Conservation (phyloP, 768 basidiomycete genomes). For the Hygrophorus pudorinus region DNA sequence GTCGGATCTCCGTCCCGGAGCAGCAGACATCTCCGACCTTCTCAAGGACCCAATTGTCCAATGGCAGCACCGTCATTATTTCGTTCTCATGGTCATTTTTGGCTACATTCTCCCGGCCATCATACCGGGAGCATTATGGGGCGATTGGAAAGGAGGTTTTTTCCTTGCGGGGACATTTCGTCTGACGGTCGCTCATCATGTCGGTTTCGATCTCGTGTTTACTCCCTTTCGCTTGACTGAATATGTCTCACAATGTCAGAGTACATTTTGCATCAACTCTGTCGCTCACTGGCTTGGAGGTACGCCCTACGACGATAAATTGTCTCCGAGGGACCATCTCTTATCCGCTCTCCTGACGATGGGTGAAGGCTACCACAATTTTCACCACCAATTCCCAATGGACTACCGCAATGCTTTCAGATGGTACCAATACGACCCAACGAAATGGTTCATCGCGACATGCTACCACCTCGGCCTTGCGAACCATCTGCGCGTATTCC, state of each 20-base stretch:
- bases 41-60: slow-evolving; percentile 57
- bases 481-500: slow-evolving; percentile 75
- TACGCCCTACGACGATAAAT: slow-evolving; percentile 72
- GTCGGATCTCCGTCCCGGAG: slow-evolving; percentile 59
- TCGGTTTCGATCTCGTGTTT: slow-evolving; percentile 26
- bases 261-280: slow-evolving; percentile 85
- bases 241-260: slow-evolving; percentile 28
- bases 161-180: slow-evolving; percentile 68
- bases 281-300: slow-evolving; percentile 80
- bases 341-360: slow-evolving; percentile 76
- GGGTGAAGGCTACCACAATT: slow-evolving; percentile 87
- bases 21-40: slow-evolving; percentile 65
- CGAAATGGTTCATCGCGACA: slow-evolving; percentile 87
- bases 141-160: slow-evolving; percentile 70
- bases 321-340: slow-evolving; percentile 70
- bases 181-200: slow-evolving; percentile 73
- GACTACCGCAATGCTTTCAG: slow-evolving; percentile 71
- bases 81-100: slow-evolving; percentile 50
- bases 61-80: slow-evolving; percentile 73
- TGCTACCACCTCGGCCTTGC: slow-evolving; percentile 61
- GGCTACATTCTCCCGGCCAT: slow-evolving; percentile 61
- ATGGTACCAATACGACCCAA: slow-evolving; percentile 88
- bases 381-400: slow-evolving; percentile 88
- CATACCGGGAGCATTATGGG: slow-evolving; percentile 63
- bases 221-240: slow-evolving; percentile 6